Base-by-base conservation (phyloP, 2,329 filamentous ascomycete species). In the Diaporthe ampelina region DNA sequence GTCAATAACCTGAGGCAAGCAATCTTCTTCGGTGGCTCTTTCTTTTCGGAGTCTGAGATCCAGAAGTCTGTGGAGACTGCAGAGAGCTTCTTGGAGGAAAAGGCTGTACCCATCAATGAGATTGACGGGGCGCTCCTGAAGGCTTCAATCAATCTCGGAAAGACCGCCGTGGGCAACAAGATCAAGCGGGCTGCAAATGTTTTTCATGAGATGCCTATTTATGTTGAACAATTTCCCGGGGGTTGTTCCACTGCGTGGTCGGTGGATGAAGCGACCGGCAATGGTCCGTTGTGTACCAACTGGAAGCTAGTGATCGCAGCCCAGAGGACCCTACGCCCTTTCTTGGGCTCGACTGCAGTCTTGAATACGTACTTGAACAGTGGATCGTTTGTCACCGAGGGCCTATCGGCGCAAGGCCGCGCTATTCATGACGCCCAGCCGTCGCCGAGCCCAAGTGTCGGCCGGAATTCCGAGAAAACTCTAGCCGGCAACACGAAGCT, bases 21-120 rank as follows among this genome's bases (percentile, higher is more conserved):
- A 9, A 94, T 94, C 65, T 97, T 98, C 80, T 97, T 96, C 82
- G 91, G 91, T 15, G 95, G 94, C 83, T 93, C 93, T 0, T 95
- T 95, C 63, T 95, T 93, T 78, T 90, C 91, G 0, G 82, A 85
- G 0, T 84, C 86, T 0, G 91, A 95, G 73, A 89, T 98, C 4
- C 76, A 82, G 3, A 90, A 86, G 37, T 90, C 94, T 0, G 82
- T 97, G 0, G 87, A 93, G 37, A 91, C 91, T 45, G 92, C 93
- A 0, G 86, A 89, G 69, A 86, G 86, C 48, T 98, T 98, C 78
- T 80, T 97, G 17, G 81, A 84, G 1, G 91, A 93, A 72, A 87
- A 90, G 37, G 86, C 88, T 15, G 87, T 93, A 0, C 84, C 83
- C 0, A 91, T 95, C 73, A 88, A 86, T 0, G 70, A 81, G 0